Percentiles rank a stretch among this genome's conserved stretches.
Evolutionary conservation across 2,329 filamentous ascomycete genomes (phyloP).

Genomic region (Botrytis medusae): DNA sequence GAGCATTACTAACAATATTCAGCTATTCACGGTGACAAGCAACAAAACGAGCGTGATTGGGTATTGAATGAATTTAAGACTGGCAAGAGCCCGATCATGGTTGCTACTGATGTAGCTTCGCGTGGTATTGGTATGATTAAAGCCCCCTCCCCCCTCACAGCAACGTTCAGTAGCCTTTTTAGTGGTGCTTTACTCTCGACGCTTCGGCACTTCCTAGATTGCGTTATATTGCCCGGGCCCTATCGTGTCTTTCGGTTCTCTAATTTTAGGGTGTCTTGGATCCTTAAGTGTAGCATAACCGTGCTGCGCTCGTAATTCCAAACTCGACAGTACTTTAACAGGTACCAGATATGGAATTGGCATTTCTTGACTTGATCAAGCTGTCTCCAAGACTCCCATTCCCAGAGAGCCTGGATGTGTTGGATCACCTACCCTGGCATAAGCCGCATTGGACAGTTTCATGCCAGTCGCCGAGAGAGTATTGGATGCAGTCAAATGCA

Average conservation of each 20-base stretch:
- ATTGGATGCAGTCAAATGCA: constrained; percentile 42
- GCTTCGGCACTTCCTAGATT: constrained; percentile 83
- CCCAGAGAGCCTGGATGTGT: constrained; percentile 58
- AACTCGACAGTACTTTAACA: constrained; percentile 62
- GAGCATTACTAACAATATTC: constrained; percentile 47
- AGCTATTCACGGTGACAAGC: constrained; percentile 99
- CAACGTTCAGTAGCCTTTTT: constrained; percentile 58
- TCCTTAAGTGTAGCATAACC: constrained; percentile 65
- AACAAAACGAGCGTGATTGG: constrained; percentile 99
- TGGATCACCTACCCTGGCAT: constrained; percentile 54
- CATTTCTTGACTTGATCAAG: constrained; percentile 80
- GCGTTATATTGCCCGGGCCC: constrained; percentile 91
- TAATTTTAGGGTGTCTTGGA: constrained; percentile 81
- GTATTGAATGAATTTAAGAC: constrained; percentile 99
- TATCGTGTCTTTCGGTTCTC: constrained; percentile 81
- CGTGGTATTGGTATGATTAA: constrained; percentile 99
- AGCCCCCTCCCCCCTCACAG: constrained; percentile 50
- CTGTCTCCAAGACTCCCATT: constrained; percentile 66
- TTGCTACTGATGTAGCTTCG: constrained; percentile 98
- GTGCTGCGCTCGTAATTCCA: constrained; percentile 75
- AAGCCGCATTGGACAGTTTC: constrained; percentile 42
- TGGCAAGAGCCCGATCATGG: constrained; percentile 99
- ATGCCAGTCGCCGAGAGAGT: constrained; percentile 43
- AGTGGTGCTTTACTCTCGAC: constrained; percentile 87
- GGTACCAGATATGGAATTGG: constrained; percentile 76